These are phyloP conservation scores for Yamadazyma scolyti DNA, from an alignment of 805 yeast genomes.

Conservation along the genomic window DNA sequence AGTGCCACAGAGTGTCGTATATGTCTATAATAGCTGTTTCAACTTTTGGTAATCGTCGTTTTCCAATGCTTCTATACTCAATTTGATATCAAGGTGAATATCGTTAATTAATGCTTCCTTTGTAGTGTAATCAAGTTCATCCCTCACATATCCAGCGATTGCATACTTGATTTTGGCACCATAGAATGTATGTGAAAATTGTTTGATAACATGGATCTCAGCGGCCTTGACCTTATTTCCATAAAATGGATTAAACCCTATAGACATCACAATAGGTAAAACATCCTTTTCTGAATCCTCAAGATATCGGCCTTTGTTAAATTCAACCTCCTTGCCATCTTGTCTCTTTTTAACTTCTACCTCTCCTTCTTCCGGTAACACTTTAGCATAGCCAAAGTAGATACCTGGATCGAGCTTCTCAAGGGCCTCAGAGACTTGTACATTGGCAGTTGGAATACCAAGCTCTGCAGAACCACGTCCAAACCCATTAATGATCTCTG, in stretches of 20 bases:
- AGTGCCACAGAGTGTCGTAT: no score
- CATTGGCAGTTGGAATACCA: slow-evolving; percentile 94
- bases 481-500: slow-evolving; percentile 72
- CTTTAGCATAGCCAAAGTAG: slow-evolving; percentile 75
- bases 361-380: slow-evolving; percentile 14
- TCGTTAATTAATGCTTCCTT: slow-evolving; percentile 82
- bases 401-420: slow-evolving; percentile 66
- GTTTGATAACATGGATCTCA: slow-evolving; percentile 80
- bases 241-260: slow-evolving; percentile 95
- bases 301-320: slow-evolving; percentile 60
- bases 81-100: slow-evolving; percentile 72
- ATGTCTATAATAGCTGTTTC: neutral
- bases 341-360: slow-evolving; percentile 16
- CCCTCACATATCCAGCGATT: slow-evolving; percentile 85
- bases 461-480: slow-evolving; percentile 94
- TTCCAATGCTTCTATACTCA: slow-evolving; percentile 51
- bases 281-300: slow-evolving; percentile 39
- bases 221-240: slow-evolving; percentile 77
- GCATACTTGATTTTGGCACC: slow-evolving; percentile 72
- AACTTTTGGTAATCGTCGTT: no score
- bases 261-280: slow-evolving; percentile 89
- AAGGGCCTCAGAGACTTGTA: slow-evolving; percentile 54
- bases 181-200: slow-evolving; percentile 66
- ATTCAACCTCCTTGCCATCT: slow-evolving; percentile 29
- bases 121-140: slow-evolving; percentile 83